A percentile compares a stretch with the other conserved stretches of the same genome.
Evolutionary conservation across 495 filamentous ascomycete species (phyloP).

Genomic region (Neurospora sp.): DNA sequence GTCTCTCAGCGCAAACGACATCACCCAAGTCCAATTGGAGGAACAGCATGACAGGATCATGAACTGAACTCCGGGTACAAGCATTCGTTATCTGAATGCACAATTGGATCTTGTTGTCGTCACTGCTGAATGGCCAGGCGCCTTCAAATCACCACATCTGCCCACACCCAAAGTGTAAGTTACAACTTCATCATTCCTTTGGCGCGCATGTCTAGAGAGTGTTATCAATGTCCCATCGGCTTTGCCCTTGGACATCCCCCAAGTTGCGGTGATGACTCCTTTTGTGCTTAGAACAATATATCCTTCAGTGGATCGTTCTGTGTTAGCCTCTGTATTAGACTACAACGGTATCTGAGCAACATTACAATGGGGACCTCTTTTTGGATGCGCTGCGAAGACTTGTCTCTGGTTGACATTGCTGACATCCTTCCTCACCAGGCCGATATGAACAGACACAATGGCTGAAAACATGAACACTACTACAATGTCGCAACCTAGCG

Average conservation of each 20-base stretch:
- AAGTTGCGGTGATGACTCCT: constrained; percentile 50
- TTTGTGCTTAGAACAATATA: constrained; percentile 52
- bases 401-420: background rate
- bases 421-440: constrained; percentile 3
- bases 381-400: background rate
- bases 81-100: background rate
- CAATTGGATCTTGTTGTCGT: background rate
- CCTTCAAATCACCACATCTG: background rate
- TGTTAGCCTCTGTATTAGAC: constrained; percentile 73
- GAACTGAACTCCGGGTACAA: background rate
- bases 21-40: background rate
- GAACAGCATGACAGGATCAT: background rate
- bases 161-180: constrained; percentile 15
- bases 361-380: background rate
- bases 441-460: constrained; percentile 32
- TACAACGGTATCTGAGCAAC: constrained; percentile 98
- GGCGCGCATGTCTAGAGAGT: background rate
- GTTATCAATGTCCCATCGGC: background rate
- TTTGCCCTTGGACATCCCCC: background rate
- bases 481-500: background rate
- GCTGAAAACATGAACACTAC: constrained; percentile 23
- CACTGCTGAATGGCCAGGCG: background rate
- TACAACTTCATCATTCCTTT: background rate
- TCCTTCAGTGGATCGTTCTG: constrained; percentile 55
- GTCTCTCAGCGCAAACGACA: background rate